Percentiles rank a stretch among this genome's conserved stretches.
These are phyloP conservation scores for Colletotrichum sp. DNA, from an alignment of 2,329 filamentous ascomycete genomes.

Conservation along the genomic window DNA sequence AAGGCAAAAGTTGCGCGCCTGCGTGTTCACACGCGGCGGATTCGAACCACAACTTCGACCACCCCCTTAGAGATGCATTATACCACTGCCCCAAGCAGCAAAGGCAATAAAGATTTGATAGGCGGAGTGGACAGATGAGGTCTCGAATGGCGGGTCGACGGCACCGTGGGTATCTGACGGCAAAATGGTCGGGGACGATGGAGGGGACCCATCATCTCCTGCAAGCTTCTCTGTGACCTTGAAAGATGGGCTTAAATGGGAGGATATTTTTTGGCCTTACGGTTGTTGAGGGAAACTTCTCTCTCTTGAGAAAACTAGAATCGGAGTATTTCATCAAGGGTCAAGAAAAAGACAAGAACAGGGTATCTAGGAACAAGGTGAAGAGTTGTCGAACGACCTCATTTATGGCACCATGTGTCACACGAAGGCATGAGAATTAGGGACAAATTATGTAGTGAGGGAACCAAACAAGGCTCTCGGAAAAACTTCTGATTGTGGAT, in stretches of 20 bases:
- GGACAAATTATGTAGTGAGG: neutral
- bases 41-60: fast-evolving
- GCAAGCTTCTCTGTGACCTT: neutral
- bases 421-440: neutral
- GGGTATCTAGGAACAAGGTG: neutral
- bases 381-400: neutral
- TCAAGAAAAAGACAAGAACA: neutral
- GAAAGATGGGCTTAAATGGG: fast-evolving
- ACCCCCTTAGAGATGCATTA: fast-evolving
- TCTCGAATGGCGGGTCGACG: neutral
- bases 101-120: neutral
- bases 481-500: neutral
- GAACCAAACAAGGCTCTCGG: neutral
- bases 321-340: too few relatives aligned
- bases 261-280: neutral
- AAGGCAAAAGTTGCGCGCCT: neutral
- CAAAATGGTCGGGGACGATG: neutral
- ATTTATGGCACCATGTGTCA: neutral
- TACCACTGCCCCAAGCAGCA: neutral
- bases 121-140: neutral
- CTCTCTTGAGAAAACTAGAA: too few relatives aligned
- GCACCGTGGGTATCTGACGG: neutral
- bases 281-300: too few relatives aligned
- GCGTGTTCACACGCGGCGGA: neutral
- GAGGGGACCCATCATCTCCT: neutral